Conservation (phyloP, 129 eudicot genomes). For the Cynara cardunculus region DNA sequence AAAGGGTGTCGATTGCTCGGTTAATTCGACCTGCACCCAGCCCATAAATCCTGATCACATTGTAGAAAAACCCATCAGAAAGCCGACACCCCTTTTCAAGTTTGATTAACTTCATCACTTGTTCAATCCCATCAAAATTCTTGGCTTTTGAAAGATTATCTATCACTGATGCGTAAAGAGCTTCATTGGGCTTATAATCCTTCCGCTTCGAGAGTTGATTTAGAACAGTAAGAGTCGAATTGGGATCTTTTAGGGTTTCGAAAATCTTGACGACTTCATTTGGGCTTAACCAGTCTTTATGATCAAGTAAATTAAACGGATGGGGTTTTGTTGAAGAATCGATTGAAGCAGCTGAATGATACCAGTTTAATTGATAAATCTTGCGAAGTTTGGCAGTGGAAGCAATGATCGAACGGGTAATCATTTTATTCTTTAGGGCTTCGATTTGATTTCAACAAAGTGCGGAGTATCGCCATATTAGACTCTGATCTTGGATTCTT, state of each 20-base stretch:
- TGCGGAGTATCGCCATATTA: background rate
- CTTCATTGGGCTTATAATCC: conserved; percentile 81
- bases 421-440: conserved; percentile 16
- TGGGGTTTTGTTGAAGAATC: conserved; percentile 13
- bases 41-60: conserved; percentile 64
- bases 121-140: conserved; percentile 66
- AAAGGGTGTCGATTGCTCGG: conserved; percentile 59
- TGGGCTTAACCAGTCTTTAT: conserved; percentile 90
- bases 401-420: conserved; percentile 12
- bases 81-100: conserved; percentile 53
- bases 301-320: conserved; percentile 36
- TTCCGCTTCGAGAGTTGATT: conserved; percentile 60
- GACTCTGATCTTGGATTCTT: background rate
- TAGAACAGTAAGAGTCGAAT: conserved; percentile 44
- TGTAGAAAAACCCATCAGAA: conserved; percentile 68
- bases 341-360: conserved; percentile 31
- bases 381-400: conserved; percentile 22
- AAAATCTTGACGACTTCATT: conserved; percentile 61
- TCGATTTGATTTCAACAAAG: background rate
- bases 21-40: conserved; percentile 61
- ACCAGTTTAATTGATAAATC: conserved; percentile 8
- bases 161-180: conserved; percentile 55
- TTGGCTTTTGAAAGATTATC: conserved; percentile 52
- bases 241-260: conserved; percentile 56
- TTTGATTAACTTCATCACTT: conserved; percentile 51